A percentile compares a stretch with the other conserved stretches of the same genome.
phyloP scores from a whole-genome alignment of 768 basidiomycete genomes.

The Tylopilus sp. region DNA sequence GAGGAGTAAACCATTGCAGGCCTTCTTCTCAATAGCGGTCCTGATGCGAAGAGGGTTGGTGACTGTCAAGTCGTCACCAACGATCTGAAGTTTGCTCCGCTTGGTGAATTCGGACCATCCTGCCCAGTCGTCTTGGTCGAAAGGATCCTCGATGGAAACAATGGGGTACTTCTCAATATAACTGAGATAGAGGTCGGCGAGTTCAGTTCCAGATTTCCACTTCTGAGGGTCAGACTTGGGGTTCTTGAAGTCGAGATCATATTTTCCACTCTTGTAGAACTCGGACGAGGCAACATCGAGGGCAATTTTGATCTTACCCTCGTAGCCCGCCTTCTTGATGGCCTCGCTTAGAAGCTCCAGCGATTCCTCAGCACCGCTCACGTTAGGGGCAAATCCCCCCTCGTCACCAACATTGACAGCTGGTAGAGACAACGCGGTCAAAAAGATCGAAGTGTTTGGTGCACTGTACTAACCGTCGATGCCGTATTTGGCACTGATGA shows the following conservation, averaged over 20 bases:
- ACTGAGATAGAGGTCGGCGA: constrained; percentile 86
- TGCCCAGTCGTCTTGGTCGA: constrained; percentile 99
- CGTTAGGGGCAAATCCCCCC: constrained; percentile 99
- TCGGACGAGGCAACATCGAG: constrained; percentile 99
- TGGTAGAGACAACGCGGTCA: constrained; percentile 29
- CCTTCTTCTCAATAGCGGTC: constrained; percentile 99
- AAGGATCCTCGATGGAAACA: constrained; percentile 94
- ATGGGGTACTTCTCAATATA: constrained; percentile 95
- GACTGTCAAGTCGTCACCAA: constrained; percentile 96
- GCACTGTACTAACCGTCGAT: constrained; percentile 74
- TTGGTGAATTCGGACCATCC: constrained; percentile 93
- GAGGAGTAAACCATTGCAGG: constrained; percentile 96
- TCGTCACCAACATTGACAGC: constrained; percentile 99
- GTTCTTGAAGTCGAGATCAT: constrained; percentile 99
- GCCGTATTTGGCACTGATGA: constrained; percentile 98
- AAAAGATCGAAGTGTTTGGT: background rate
- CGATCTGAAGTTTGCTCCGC: constrained; percentile 79
- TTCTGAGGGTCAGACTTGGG: constrained; percentile 97
- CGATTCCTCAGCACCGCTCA: constrained; percentile 94
- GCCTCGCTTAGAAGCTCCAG: constrained; percentile 94
- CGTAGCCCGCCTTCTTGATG: constrained; percentile 97
- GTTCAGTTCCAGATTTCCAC: constrained; percentile 90
- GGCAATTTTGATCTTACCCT: constrained; percentile 98
- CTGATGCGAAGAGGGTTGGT: constrained; percentile 97
- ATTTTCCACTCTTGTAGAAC: constrained; percentile 99